Evolutionary conservation across 805 yeast species (phyloP).

Genomic region (Maudiozyma pseudohumilis): DNA sequence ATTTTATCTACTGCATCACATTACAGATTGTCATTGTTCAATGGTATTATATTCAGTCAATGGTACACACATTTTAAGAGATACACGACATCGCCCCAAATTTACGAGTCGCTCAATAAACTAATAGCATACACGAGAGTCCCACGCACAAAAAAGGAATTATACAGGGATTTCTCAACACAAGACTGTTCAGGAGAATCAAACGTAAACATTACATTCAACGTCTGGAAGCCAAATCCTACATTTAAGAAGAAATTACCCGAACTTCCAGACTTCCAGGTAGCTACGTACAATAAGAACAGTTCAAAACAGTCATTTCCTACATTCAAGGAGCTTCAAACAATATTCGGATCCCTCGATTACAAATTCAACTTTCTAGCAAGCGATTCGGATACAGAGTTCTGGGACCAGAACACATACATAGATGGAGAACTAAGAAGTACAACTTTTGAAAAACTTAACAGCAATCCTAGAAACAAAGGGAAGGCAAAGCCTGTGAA

Average conservation of each 20-base stretch:
- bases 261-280: conserved; percentile 63
- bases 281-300: conserved; percentile 46
- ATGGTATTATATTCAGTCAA: conserved; percentile 14
- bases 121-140: conserved; percentile 18
- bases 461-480: conserved; percentile 2
- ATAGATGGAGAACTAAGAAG: conserved; percentile 9
- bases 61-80: conserved; percentile 14
- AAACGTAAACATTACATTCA: conserved; percentile 35
- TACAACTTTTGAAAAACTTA: conserved; percentile 3
- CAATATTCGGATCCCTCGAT: conserved; percentile 27
- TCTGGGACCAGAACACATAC: conserved; percentile 18
- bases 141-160: conserved; percentile 10
- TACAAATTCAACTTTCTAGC: conserved; percentile 28
- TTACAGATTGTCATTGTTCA: conserved; percentile 7
- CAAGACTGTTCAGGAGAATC: conserved; percentile 1
- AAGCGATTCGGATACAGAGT: conserved; percentile 12
- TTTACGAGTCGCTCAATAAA: conserved; percentile 25
- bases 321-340: conserved; percentile 32
- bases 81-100: conserved; percentile 22
- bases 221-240: conserved; percentile 79
- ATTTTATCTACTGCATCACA: conserved; percentile 1
- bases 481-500: conserved; percentile 7
- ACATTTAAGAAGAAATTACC: conserved; percentile 62
- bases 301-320: conserved; percentile 36
- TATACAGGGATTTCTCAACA: conserved; percentile 1